Conservation (phyloP, 176 grass and related monocot genomes). For the Typha latifolia region DNA sequence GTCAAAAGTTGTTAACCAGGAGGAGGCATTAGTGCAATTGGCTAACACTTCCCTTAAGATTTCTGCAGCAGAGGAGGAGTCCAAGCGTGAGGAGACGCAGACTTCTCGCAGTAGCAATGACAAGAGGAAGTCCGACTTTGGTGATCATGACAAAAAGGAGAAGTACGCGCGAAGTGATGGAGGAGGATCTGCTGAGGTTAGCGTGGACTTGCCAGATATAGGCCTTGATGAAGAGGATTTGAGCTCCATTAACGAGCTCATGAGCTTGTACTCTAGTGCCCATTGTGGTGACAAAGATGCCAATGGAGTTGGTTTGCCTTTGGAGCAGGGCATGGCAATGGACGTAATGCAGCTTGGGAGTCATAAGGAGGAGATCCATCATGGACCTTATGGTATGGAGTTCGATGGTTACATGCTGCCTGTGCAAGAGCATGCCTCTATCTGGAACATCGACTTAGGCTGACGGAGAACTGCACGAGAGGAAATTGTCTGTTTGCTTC, state of each 20-base stretch:
- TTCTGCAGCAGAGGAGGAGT: not conserved
- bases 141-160: too few species aligned
- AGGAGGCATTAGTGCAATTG: slow-evolving; percentile 29
- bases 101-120: too few species aligned
- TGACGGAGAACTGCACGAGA: not conserved
- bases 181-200: not conserved
- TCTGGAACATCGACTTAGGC: not conserved
- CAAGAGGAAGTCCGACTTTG: not conserved
- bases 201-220: not conserved
- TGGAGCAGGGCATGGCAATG: not conserved
- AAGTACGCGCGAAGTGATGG: not conserved
- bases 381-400: not conserved
- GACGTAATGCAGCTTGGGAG: not conserved
- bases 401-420: not conserved
- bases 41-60: slow-evolving; percentile 16
- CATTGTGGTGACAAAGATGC: not conserved
- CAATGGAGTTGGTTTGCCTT: not conserved
- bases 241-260: slow-evolving; percentile 36
- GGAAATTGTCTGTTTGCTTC: too few species aligned
- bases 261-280: slow-evolving; percentile 28
- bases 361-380: not conserved
- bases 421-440: not conserved
- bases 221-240: slow-evolving; percentile 13
- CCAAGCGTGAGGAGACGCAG: too few species aligned
- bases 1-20: slow-evolving; percentile 45